phyloP scores from a whole-genome alignment of 2,329 filamentous ascomycete genomes.

The Fusarium mangiferae region DNA sequence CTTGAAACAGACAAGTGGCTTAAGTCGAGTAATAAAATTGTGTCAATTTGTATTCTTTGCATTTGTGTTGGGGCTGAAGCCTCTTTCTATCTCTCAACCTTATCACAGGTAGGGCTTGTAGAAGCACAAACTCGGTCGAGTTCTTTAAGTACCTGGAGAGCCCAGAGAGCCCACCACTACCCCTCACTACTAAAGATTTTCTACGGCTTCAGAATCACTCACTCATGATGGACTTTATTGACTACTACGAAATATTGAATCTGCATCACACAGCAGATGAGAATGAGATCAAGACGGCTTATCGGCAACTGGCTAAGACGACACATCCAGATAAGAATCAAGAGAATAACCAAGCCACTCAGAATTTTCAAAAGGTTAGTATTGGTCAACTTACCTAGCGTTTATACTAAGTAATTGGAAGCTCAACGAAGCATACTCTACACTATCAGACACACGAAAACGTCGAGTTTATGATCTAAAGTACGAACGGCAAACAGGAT shows the following conservation, averaged over 20 bases:
- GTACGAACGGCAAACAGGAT: neutral
- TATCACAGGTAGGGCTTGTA: neutral
- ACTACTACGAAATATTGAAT: neutral
- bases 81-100: neutral
- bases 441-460: neutral
- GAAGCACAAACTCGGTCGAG: neutral
- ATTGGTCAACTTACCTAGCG: neutral
- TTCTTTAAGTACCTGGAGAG: neutral
- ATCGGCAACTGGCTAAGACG: neutral
- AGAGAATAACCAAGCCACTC: neutral
- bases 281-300: neutral
- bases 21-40: neutral
- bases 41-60: neutral
- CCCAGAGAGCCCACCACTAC: too few species aligned
- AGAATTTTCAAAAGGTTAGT: neutral
- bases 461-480: neutral
- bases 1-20: neutral
- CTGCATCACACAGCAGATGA: neutral
- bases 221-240: neutral
- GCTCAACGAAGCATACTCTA: neutral
- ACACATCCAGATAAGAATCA: slow-evolving; percentile 3
- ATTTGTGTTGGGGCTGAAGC: neutral
- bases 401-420: neutral
- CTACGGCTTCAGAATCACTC: too few species aligned
- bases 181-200: neutral